phyloP scores from a whole-genome alignment of 2,329 filamentous ascomycete genomes.

The Diaporthe australafricana region DNA sequence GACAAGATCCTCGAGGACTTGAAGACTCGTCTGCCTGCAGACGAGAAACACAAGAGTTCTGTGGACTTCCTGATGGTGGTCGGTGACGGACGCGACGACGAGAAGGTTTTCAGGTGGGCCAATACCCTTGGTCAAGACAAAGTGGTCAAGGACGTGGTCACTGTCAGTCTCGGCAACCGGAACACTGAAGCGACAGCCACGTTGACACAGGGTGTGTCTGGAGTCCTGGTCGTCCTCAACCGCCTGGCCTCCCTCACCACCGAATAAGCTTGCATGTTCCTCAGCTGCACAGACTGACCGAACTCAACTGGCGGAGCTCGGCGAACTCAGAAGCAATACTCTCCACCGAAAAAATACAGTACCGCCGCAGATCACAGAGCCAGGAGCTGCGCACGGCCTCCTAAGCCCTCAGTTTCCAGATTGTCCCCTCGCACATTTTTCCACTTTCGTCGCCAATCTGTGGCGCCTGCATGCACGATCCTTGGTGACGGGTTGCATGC shows the following conservation, averaged over 20 bases:
- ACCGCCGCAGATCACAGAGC: background rate
- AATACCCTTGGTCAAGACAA: constrained; percentile 75
- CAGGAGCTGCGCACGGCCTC: background rate
- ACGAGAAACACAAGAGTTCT: constrained; percentile 50
- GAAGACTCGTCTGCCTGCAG: constrained; percentile 51
- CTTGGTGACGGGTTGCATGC: background rate
- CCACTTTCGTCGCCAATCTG: background rate
- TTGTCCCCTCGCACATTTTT: background rate
- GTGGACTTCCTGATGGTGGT: constrained; percentile 91
- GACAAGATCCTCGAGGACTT: constrained; percentile 76
- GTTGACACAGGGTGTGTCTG: constrained; percentile 90
- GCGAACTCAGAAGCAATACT: background rate
- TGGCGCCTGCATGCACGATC: background rate
- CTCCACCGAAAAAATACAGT: background rate
- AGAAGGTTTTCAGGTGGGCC: constrained; percentile 94
- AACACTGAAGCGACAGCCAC: constrained; percentile 91
- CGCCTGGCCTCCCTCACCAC: constrained; percentile 37
- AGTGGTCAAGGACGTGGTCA: constrained; percentile 77
- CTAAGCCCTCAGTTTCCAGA: no score
- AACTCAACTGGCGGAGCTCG: background rate
- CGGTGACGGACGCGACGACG: constrained; percentile 92
- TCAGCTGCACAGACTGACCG: background rate
- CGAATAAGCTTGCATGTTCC: background rate
- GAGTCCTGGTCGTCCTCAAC: constrained; percentile 61
- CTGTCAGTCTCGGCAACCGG: constrained; percentile 86